phyloP scores from a whole-genome alignment of 1,284 basidiomycete genomes.

The Marasmius fiardii region DNA sequence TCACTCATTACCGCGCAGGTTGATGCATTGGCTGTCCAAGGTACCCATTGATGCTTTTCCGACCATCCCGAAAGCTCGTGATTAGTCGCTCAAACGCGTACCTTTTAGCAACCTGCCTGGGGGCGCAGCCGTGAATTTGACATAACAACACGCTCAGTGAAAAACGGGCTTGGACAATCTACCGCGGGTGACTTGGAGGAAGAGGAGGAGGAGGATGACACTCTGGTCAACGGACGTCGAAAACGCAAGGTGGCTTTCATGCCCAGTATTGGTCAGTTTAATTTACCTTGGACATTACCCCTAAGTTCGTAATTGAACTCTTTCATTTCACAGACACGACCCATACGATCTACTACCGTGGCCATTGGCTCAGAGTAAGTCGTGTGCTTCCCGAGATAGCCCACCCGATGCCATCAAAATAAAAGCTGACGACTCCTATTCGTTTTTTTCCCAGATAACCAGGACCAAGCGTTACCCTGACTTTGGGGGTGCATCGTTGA shows the following conservation, averaged over 20 bases:
- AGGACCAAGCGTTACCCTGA: slow-evolving; percentile 73
- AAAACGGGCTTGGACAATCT: slow-evolving; percentile 56
- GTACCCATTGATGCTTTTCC: slow-evolving; percentile 29
- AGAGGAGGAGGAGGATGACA: slow-evolving; percentile 61
- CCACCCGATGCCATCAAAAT: too few species aligned
- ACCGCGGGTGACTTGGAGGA: slow-evolving; percentile 76
- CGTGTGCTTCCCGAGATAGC: slow-evolving; percentile 6
- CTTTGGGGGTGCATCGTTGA: slow-evolving; percentile 66
- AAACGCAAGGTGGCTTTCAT: slow-evolving; percentile 76
- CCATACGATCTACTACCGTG: slow-evolving; percentile 66
- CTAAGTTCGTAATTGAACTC: slow-evolving; percentile 20
- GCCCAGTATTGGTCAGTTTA: slow-evolving; percentile 64
- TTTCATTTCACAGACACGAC: slow-evolving; percentile 59
- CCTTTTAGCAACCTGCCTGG: slow-evolving; percentile 74
- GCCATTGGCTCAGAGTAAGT: slow-evolving; percentile 78
- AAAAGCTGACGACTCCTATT: too few species aligned
- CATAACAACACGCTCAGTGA: slow-evolving; percentile 73
- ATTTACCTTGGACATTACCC: slow-evolving; percentile 14
- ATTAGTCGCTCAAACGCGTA: slow-evolving; percentile 14
- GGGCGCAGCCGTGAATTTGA: slow-evolving; percentile 82
- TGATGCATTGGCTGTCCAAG: slow-evolving; percentile 85
- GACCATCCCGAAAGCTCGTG: slow-evolving; percentile 1
- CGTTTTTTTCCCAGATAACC: slow-evolving; percentile 55
- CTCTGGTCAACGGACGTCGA: slow-evolving; percentile 59
- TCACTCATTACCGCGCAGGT: slow-evolving; percentile 38